phyloP scores from a whole-genome alignment of 441 rosid species.

The Francoa sonchifolia region DNA sequence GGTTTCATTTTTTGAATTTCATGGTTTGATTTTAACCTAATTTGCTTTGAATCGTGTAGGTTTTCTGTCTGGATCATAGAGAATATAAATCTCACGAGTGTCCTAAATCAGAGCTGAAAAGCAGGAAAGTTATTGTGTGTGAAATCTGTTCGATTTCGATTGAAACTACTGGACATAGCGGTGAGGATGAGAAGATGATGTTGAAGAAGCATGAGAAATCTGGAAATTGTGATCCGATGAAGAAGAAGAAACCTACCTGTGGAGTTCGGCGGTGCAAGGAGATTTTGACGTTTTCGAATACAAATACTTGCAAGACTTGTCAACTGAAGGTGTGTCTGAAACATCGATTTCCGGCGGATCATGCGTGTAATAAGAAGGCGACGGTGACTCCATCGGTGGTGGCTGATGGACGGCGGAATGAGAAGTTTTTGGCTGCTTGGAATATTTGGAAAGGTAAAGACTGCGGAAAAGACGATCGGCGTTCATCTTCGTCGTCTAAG shows the following conservation, averaged over 20 bases:
- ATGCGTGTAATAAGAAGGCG: conserved; percentile 27
- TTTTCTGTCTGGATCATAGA: conserved; percentile 58
- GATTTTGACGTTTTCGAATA: conserved; percentile 52
- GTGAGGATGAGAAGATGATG: conserved; percentile 25
- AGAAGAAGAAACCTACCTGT: conserved; percentile 54
- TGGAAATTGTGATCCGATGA: conserved; percentile 44
- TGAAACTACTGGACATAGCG: conserved; percentile 42
- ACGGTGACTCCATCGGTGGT: background rate
- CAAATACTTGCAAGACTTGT: conserved; percentile 57
- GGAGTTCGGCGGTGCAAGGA: conserved; percentile 60
- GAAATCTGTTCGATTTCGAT: conserved; percentile 47
- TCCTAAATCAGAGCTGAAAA: conserved; percentile 37
- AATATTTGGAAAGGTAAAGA: conserved; percentile 39
- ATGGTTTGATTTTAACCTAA: background rate
- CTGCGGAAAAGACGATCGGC: conserved; percentile 18
- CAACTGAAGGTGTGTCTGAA: conserved; percentile 53
- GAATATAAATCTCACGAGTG: conserved; percentile 53
- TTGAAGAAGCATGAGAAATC: conserved; percentile 46
- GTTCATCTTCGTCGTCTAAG: conserved; percentile 8
- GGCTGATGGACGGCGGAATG: conserved; percentile 13
- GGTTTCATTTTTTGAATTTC: background rate
- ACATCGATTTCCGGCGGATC: conserved; percentile 70
- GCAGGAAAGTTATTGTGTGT: conserved; percentile 62
- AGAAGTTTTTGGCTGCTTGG: conserved; percentile 47
- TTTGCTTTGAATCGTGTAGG: conserved; percentile 17